phyloP scores from a whole-genome alignment of 2,329 filamentous ascomycete species.

The Aspergillus candidus region DNA sequence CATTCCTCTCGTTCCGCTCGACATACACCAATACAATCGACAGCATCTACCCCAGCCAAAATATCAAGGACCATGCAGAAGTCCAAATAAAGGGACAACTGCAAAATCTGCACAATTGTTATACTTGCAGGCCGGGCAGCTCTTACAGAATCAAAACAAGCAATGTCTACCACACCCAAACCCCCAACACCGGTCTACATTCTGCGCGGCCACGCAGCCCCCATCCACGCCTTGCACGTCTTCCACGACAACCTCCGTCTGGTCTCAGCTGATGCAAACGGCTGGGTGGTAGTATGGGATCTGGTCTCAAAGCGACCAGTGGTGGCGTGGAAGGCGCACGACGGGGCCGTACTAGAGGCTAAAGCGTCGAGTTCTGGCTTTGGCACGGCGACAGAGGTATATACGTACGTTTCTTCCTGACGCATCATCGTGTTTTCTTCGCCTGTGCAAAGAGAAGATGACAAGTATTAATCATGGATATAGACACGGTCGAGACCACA shows the following conservation, averaged over 20 bases:
- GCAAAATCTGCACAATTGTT: too few species aligned
- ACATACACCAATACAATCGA: too few species aligned
- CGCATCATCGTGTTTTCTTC: neutral
- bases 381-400: slow-evolving; percentile 53
- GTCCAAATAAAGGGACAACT: too few species aligned
- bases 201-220: slow-evolving; percentile 75
- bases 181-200: slow-evolving; percentile 60
- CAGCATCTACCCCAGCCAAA: too few species aligned
- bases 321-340: slow-evolving; percentile 82
- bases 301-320: slow-evolving; percentile 71
- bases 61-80: too few species aligned
- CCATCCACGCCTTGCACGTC: slow-evolving; percentile 73
- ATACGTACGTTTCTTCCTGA: slow-evolving; percentile 60
- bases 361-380: slow-evolving; percentile 58
- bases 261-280: slow-evolving; percentile 81
- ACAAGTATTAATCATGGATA: slow-evolving; percentile 8
- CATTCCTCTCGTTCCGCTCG: too few species aligned
- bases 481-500: slow-evolving; percentile 87
- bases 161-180: too few species aligned
- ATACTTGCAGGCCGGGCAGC: too few species aligned
- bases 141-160: too few species aligned
- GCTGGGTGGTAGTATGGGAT: slow-evolving; percentile 83
- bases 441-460: neutral
- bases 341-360: slow-evolving; percentile 68
- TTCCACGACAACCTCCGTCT: slow-evolving; percentile 68